Percentiles rank a stretch among this genome's conserved stretches.
Evolutionary conservation across 352 stramenopile species (phyloP).

Genomic region (Elongisporangium prolatum): DNA sequence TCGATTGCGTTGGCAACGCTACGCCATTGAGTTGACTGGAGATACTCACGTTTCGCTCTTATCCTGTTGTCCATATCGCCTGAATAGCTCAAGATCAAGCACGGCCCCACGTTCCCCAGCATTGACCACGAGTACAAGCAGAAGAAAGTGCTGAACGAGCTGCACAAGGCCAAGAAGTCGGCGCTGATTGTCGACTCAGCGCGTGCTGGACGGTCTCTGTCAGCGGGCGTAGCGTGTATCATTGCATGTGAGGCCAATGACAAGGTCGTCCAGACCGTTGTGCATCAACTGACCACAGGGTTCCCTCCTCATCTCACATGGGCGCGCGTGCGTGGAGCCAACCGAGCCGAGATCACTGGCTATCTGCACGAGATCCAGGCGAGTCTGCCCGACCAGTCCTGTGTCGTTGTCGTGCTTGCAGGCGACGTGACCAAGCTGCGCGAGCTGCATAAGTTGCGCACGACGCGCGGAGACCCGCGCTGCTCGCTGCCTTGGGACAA

Average conservation of each 20-base stretch:
- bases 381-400: conserved; percentile 46
- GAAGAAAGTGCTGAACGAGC: conserved; percentile 77
- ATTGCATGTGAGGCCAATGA: conserved; percentile 46
- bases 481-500: conserved; percentile 81
- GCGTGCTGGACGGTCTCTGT: conserved; percentile 56
- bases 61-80: neutral
- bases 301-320: conserved; percentile 81
- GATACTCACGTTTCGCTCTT: neutral
- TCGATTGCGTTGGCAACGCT: neutral
- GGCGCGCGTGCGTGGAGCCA: conserved; percentile 45
- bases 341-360: conserved; percentile 33
- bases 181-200: conserved; percentile 71
- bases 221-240: conserved; percentile 50
- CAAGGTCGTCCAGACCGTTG: conserved; percentile 45
- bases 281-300: conserved; percentile 79
- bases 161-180: conserved; percentile 67
- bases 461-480: conserved; percentile 63
- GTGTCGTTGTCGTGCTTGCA: conserved; percentile 51
- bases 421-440: conserved; percentile 52
- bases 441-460: conserved; percentile 73
- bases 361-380: conserved; percentile 30
- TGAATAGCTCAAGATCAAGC: conserved; percentile 67
- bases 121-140: conserved; percentile 69
- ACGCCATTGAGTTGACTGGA: neutral
- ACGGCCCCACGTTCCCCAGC: conserved; percentile 63